phyloP scores from a whole-genome alignment of 495 filamentous ascomycete genomes.

The Lophium mytilinum region DNA sequence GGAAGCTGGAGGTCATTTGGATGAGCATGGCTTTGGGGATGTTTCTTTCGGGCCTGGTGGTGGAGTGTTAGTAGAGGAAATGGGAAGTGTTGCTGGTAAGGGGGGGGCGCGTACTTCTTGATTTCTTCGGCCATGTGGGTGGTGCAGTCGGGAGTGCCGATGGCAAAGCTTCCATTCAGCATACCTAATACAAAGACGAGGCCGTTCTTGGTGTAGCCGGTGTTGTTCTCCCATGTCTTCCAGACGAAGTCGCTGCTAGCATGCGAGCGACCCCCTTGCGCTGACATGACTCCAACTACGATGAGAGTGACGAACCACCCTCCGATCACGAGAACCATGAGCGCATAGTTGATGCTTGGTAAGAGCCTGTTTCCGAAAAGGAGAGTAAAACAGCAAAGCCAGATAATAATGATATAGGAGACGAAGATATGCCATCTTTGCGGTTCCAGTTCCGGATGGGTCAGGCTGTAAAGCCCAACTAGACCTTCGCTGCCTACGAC shows the following conservation, averaged over 20 bases:
- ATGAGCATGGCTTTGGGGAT: constrained; percentile 45
- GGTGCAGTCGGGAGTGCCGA: constrained; percentile 67
- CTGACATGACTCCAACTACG: constrained; percentile 66
- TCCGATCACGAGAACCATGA: constrained; percentile 57
- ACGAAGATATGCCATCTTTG: constrained; percentile 70
- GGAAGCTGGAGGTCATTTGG: constrained; percentile 44
- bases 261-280: constrained; percentile 18
- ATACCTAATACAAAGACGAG: constrained; percentile 71
- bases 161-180: constrained; percentile 73
- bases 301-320: constrained; percentile 63
- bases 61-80: not conserved
- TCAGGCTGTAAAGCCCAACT: constrained; percentile 60
- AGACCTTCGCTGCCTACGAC: constrained; percentile 58
- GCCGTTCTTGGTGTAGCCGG: constrained; percentile 54
- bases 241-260: constrained; percentile 27
- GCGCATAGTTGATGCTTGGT: constrained; percentile 52
- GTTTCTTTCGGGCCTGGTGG: constrained; percentile 42
- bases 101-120: constrained; percentile 34
- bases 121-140: constrained; percentile 75
- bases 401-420: constrained; percentile 54
- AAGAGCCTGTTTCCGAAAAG: constrained; percentile 61
- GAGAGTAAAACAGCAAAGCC: constrained; percentile 55
- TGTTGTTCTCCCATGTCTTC: constrained; percentile 42
- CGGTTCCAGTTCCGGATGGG: constrained; percentile 52
- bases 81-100: not conserved